Evolutionary conservation across 768 basidiomycete genomes (phyloP).

Genomic region (Lentinula detonsa): DNA sequence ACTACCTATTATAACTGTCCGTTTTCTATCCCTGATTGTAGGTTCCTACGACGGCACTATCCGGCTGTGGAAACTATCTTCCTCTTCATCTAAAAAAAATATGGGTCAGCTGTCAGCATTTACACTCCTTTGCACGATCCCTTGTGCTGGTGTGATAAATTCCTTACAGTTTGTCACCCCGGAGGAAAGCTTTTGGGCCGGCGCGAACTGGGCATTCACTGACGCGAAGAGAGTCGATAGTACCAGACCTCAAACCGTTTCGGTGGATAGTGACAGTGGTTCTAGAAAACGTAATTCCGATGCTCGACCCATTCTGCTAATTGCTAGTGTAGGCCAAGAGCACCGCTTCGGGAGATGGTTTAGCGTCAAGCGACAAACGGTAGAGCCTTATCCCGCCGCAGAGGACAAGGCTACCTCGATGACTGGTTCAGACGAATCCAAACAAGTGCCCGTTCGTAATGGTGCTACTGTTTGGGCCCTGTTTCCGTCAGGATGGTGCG

Average conservation of each 20-base stretch:
- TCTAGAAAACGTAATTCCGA: conserved; percentile 8
- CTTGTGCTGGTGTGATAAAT: conserved; percentile 80
- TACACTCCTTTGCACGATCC: conserved; percentile 53
- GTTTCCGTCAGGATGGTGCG: not conserved
- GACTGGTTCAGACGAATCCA: not conserved
- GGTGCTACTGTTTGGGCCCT: not conserved
- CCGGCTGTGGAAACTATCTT: conserved; percentile 78
- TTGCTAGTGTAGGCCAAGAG: conserved; percentile 84
- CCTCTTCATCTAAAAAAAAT: conserved; percentile 2
- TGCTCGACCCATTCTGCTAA: conserved; percentile 44
- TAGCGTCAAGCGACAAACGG: not conserved
- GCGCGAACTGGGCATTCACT: conserved; percentile 26
- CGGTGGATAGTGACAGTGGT: not conserved
- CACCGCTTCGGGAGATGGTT: conserved; percentile 85
- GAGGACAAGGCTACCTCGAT: not conserved
- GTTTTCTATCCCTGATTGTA: conserved; percentile 21
- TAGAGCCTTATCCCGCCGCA: not conserved
- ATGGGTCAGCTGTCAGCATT: conserved; percentile 70
- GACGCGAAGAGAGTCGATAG: not conserved
- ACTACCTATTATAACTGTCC: not conserved
- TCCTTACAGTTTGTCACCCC: conserved; percentile 76
- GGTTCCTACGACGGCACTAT: conserved; percentile 93
- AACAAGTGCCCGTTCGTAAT: not conserved
- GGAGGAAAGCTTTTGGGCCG: conserved; percentile 38
- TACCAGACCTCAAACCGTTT: not conserved